Conservation (phyloP, 2,329 filamentous ascomycete genomes). For the Ophiostoma ulmi region DNA sequence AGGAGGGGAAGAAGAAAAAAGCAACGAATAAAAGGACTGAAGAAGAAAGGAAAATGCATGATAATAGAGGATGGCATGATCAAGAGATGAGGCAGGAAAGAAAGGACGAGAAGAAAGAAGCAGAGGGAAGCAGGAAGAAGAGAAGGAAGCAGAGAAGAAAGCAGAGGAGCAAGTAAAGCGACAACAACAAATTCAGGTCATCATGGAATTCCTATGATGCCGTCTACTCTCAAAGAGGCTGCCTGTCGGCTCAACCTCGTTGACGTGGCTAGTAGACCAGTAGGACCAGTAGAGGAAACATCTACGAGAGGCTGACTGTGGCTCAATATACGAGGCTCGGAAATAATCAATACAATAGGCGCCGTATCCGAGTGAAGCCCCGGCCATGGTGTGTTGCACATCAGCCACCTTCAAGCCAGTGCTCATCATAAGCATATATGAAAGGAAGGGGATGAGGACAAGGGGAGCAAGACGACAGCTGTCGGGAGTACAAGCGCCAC, state of each 20-base stretch:
- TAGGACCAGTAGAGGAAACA: too few species aligned
- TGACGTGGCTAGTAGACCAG: too few species aligned
- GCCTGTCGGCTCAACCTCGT: too few species aligned
- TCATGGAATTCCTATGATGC: too few species aligned
- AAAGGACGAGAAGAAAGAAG: neutral
- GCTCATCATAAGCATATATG: too few species aligned
- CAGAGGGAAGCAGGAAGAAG: too few species aligned
- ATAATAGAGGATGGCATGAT: constrained; percentile 12
- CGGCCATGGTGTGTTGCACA: neutral
- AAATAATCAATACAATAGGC: neutral
- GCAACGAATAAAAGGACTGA: neutral
- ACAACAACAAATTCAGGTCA: too few species aligned
- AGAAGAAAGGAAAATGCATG: neutral
- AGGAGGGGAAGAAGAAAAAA: neutral
- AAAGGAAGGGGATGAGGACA: neutral
- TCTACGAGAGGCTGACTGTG: too few species aligned
- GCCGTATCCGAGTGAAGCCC: neutral
- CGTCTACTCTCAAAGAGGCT: too few species aligned
- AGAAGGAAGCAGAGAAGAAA: too few species aligned
- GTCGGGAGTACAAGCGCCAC: neutral
- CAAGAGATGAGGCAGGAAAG: constrained; percentile 6
- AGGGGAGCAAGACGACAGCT: neutral
- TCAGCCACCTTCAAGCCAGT: neutral
- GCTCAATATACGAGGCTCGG: too few species aligned
- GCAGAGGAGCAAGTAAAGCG: too few species aligned